phyloP scores from a whole-genome alignment of 1,139 yeast genomes.

The Saccharomyces hybrid region DNA sequence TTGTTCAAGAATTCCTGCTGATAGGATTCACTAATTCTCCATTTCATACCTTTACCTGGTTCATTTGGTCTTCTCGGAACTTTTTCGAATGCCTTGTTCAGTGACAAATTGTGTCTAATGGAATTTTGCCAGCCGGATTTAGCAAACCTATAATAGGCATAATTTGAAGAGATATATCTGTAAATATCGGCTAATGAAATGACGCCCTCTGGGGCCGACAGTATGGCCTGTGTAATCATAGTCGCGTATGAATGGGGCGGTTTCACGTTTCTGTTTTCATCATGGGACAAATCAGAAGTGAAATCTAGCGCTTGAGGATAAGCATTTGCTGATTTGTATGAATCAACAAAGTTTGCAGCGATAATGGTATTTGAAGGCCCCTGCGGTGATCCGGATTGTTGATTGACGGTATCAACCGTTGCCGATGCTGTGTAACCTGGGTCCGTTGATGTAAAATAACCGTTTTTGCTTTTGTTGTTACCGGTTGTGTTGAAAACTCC shows the following conservation, averaged over 20 bases:
- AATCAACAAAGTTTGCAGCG: conserved; percentile 6
- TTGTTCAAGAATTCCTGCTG: conserved; percentile 77
- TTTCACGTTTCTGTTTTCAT: conserved; percentile 84
- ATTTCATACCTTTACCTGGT: conserved; percentile 98
- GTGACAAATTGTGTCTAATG: conserved; percentile 70
- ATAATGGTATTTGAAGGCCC: conserved; percentile 1
- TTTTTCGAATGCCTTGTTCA: conserved; percentile 85
- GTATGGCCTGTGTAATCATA: conserved; percentile 94
- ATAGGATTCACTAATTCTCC: conserved; percentile 87
- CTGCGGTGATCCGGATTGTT: not conserved
- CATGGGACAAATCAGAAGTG: conserved; percentile 53
- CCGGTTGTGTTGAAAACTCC: not conserved
- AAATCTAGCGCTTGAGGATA: conserved; percentile 28
- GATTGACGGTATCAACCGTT: not conserved
- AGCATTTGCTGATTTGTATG: conserved; percentile 11
- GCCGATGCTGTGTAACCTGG: not conserved
- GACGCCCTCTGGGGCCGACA: conserved; percentile 80
- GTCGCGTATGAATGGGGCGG: conserved; percentile 98
- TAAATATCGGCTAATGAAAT: conserved; percentile 87
- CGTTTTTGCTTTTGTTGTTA: not conserved
- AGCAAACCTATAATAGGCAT: conserved; percentile 84
- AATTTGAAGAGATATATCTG: conserved; percentile 78
- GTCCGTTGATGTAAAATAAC: not conserved
- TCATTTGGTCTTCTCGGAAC: conserved; percentile 93
- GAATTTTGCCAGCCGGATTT: conserved; percentile 96